These are phyloP conservation scores for Fusarium vanettenii DNA, from an alignment of 2,329 filamentous ascomycete genomes.

Conservation along the genomic window DNA sequence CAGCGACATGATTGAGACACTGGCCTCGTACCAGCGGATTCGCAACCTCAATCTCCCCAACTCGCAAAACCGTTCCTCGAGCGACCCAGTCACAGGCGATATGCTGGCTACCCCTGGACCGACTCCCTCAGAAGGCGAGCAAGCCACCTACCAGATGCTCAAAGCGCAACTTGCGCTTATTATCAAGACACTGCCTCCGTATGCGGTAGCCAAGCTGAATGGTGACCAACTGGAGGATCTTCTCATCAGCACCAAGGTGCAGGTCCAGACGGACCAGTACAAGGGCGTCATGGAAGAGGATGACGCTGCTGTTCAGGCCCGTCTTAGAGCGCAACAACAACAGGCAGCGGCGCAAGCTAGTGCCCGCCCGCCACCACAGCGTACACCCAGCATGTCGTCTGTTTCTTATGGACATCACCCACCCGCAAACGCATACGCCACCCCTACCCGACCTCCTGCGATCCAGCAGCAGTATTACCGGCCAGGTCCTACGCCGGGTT, in stretches of 20 bases:
- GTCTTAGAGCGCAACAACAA: constrained; percentile 54
- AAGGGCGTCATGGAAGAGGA: constrained; percentile 88
- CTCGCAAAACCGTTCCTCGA: constrained; percentile 69
- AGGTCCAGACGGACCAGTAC: constrained; percentile 79
- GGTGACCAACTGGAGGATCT: constrained; percentile 87
- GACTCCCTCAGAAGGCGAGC: constrained; percentile 73
- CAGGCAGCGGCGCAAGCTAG: constrained; percentile 49
- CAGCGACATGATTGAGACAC: constrained; percentile 79
- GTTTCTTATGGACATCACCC: constrained; percentile 59
- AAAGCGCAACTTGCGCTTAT: constrained; percentile 81
- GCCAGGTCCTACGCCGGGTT: constrained; percentile 51
- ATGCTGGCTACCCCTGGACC: constrained; percentile 75
- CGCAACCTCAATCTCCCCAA: constrained; percentile 77
- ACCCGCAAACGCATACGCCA: constrained; percentile 58
- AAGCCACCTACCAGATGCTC: constrained; percentile 75
- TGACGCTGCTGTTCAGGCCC: constrained; percentile 68
- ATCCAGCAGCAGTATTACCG: constrained; percentile 60
- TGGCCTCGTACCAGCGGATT: constrained; percentile 83
- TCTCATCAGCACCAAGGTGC: constrained; percentile 82
- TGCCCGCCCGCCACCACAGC: constrained; percentile 52
- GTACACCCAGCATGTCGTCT: constrained; percentile 53
- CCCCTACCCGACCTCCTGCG: constrained; percentile 58
- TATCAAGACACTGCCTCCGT: constrained; percentile 81
- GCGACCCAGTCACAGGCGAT: constrained; percentile 73
- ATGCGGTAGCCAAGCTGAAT: constrained; percentile 86